phyloP scores from a whole-genome alignment of 176 grass and related monocot species.

The Carex myosuroides region DNA sequence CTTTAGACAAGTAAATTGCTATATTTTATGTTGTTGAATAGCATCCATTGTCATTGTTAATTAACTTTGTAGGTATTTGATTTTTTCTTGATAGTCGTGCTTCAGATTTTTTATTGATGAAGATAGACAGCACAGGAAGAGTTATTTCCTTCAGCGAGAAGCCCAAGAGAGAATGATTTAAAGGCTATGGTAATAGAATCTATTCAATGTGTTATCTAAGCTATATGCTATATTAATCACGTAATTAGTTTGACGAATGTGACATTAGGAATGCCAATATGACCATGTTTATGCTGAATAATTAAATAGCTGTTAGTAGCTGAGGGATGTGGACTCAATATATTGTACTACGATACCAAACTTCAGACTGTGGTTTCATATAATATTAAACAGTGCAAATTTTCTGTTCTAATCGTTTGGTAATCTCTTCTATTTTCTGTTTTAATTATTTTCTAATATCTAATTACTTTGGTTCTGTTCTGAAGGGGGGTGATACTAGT shows the following conservation, averaged over 20 bases:
- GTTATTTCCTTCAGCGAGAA: constrained; percentile 88
- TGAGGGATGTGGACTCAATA: too few species aligned
- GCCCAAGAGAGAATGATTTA: constrained; percentile 69
- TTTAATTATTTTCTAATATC: too few species aligned
- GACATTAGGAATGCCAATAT: neutral
- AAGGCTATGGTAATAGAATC: constrained; percentile 71
- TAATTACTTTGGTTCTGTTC: too few species aligned
- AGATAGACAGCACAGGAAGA: constrained; percentile 63
- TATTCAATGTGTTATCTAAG: neutral
- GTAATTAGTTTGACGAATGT: neutral
- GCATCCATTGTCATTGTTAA: neutral
- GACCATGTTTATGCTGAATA: neutral
- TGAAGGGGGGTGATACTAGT: too few species aligned
- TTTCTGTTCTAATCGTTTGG: too few species aligned
- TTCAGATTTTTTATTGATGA: constrained; percentile 93
- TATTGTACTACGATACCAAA: too few species aligned
- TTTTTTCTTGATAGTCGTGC: constrained; percentile 11
- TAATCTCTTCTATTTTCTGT: too few species aligned
- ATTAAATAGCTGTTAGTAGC: neutral
- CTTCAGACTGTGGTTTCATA: too few species aligned
- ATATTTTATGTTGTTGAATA: neutral
- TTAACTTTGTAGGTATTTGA: neutral
- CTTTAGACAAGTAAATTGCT: neutral
- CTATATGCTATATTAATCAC: neutral
- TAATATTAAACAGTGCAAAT: too few species aligned